Evolutionary conservation across 176 grass and related monocot genomes (phyloP).

Genomic region (Chrysopogon serrulatus): DNA sequence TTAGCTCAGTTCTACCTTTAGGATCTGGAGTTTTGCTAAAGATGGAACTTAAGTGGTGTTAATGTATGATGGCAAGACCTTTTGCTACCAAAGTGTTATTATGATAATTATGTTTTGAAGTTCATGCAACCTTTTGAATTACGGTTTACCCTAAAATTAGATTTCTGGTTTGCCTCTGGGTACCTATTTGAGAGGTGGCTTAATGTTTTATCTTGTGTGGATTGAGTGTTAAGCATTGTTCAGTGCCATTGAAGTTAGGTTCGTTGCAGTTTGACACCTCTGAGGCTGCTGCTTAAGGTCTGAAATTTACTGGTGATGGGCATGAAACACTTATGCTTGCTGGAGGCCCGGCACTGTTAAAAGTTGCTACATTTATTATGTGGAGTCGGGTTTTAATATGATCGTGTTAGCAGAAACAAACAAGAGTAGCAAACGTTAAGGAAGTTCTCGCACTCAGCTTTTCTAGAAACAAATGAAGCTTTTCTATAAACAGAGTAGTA

Average conservation of each 20-base stretch:
- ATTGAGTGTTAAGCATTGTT: background rate
- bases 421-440: background rate
- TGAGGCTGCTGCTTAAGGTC: background rate
- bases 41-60: background rate
- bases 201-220: background rate
- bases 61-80: background rate
- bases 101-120: background rate
- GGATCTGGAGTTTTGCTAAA: constrained; percentile 3
- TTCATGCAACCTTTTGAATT: background rate
- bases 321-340: no score
- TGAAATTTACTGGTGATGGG: no score
- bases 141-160: no score
- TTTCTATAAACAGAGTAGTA: background rate
- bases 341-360: background rate
- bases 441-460: background rate
- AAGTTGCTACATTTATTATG: background rate
- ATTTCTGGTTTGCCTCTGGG: background rate
- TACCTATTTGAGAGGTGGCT: background rate
- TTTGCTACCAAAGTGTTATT: background rate
- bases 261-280: background rate
- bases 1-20: background rate
- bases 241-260: background rate
- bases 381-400: background rate
- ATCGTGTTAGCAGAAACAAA: background rate
- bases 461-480: background rate